phyloP scores from a whole-genome alignment of 495 filamentous ascomycete genomes.

The Aspergillus biplanus region DNA sequence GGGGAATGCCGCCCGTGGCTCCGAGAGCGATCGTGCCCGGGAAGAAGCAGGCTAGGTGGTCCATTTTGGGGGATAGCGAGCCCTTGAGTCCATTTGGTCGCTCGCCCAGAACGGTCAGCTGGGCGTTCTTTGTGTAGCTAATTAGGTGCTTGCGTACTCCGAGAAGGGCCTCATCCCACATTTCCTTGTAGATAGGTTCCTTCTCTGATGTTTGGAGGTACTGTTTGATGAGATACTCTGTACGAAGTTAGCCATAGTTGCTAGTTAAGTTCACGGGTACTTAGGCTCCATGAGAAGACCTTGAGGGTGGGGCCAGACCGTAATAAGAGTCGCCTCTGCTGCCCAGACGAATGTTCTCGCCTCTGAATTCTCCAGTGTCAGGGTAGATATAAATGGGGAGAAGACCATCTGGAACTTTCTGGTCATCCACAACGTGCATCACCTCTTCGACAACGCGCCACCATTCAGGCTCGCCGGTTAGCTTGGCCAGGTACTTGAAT shows the following conservation, averaged over 20 bases:
- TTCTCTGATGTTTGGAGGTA: constrained; percentile 88
- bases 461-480: constrained; percentile 89
- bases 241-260: background rate
- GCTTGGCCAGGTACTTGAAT: constrained; percentile 94
- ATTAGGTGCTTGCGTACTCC: constrained; percentile 92
- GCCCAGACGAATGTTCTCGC: constrained; percentile 85
- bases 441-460: constrained; percentile 91
- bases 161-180: constrained; percentile 86
- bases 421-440: constrained; percentile 85
- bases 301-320: constrained; percentile 42
- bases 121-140: constrained; percentile 78
- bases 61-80: constrained; percentile 84
- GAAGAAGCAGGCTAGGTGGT: constrained; percentile 97
- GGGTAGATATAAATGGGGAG: constrained; percentile 89
- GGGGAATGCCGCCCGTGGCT: constrained; percentile 75
- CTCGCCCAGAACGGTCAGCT: constrained; percentile 86
- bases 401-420: constrained; percentile 76
- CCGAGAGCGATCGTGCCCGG: constrained; percentile 92
- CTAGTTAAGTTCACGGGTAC: background rate
- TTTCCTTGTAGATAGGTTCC: constrained; percentile 83
- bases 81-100: constrained; percentile 72
- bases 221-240: constrained; percentile 95
- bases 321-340: constrained; percentile 97
- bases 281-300: background rate
- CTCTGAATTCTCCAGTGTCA: constrained; percentile 75